phyloP scores from a whole-genome alignment of 169 alveolate genomes.

The Cryptosporidium muris region DNA sequence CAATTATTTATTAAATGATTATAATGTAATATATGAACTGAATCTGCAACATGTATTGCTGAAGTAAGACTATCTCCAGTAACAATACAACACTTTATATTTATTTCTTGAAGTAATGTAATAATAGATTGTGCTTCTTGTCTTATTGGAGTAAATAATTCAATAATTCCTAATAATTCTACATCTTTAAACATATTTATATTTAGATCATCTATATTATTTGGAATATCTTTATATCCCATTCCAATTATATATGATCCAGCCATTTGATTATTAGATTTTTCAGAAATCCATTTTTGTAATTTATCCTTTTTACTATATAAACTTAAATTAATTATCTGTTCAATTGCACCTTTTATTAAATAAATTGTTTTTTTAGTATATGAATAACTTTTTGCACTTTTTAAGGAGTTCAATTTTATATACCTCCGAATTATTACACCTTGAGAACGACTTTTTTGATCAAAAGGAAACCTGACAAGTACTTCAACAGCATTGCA shows the following conservation, averaged over 20 bases:
- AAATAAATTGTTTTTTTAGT: neutral
- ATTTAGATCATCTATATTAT: neutral
- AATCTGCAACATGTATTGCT: constrained; percentile 29
- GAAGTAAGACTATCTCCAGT: constrained; percentile 59
- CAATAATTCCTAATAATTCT: constrained; percentile 7
- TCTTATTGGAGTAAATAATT: constrained; percentile 56
- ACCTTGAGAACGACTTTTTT: constrained; percentile 14
- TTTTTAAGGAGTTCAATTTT: neutral
- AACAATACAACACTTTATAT: constrained; percentile 30
- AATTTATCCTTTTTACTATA: neutral
- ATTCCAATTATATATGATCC: constrained; percentile 55
- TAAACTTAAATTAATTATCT: constrained; percentile 5
- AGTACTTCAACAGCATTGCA: constrained; percentile 23
- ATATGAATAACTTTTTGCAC: neutral
- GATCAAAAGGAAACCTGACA: constrained; percentile 56
- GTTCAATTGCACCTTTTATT: constrained; percentile 57
- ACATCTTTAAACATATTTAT: neutral
- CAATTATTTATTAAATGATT: constrained; percentile 5
- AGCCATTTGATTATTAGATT: constrained; percentile 8
- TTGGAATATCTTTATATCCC: constrained; percentile 1
- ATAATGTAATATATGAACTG: no score
- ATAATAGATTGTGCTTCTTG: constrained; percentile 15
- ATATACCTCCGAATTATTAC: constrained; percentile 19
- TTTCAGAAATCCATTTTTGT: constrained; percentile 10
- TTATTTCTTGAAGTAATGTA: neutral